These are phyloP conservation scores for Pyronema domesticum DNA, from an alignment of 495 filamentous ascomycete genomes.

Conservation along the genomic window DNA sequence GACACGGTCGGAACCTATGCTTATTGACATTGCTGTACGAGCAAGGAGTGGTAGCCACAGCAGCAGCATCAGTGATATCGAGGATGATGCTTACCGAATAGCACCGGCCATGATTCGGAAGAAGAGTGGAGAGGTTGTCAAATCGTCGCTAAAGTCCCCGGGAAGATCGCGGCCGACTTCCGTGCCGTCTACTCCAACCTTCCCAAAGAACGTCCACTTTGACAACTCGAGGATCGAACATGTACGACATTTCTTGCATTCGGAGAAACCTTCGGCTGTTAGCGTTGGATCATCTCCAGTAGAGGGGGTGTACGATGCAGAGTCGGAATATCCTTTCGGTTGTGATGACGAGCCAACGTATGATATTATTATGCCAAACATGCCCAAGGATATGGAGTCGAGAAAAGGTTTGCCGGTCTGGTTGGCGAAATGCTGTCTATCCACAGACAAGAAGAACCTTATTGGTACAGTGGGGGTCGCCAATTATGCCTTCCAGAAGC, in stretches of 20 bases:
- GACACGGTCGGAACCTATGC: conserved; percentile 42
- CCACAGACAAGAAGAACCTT: conserved; percentile 65
- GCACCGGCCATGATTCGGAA: conserved; percentile 82
- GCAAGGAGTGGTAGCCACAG: conserved; percentile 11
- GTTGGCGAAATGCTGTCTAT: conserved; percentile 71
- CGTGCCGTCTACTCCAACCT: conserved; percentile 94
- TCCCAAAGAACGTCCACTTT: conserved; percentile 71
- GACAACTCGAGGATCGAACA: conserved; percentile 91
- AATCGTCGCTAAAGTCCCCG: conserved; percentile 68
- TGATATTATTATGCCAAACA: conserved; percentile 72
- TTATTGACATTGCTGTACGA: conserved; percentile 31
- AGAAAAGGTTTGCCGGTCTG: conserved; percentile 48
- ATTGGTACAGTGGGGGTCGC: conserved; percentile 67
- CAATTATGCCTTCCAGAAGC: conserved; percentile 81
- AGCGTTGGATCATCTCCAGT: conserved; percentile 90
- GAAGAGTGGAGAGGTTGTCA: conserved; percentile 93
- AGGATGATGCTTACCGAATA: conserved; percentile 42
- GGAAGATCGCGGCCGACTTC: conserved; percentile 70
- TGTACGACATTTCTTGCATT: conserved; percentile 81
- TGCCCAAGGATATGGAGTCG: conserved; percentile 49
- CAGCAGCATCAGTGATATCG: conserved; percentile 30
- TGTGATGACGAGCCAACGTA: conserved; percentile 54
- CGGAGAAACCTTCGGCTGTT: conserved; percentile 83
- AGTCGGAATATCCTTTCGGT: conserved; percentile 71
- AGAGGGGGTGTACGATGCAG: conserved; percentile 55